Base-by-base conservation (phyloP, 192 early-diverging fungal species). In the Haplosporangium gracile region DNA sequence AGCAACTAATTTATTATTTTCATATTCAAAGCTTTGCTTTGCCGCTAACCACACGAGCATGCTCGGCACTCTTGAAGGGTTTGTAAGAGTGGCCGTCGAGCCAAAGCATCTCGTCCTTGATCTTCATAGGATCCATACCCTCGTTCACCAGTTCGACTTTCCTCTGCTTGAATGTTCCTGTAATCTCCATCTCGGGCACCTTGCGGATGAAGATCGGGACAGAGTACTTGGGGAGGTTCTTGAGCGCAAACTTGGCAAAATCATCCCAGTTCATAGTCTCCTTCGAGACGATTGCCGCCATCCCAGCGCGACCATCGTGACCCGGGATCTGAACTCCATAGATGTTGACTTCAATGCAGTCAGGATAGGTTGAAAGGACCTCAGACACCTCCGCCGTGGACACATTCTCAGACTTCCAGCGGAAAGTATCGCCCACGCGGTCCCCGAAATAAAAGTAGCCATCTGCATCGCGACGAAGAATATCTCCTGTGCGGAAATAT, bases 361-460 rank as follows among this genome's bases (percentile, higher is more conserved):
- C 92, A 0, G 93, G 91, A 63, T 89, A 94, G 16, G 85, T 71
- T 40, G 86, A 88, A 32, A 95, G 38, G 11, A 90, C 90, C 73
- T 94, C 91, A 1, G 91, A 90, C 13, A 95, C 93, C 82, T 95
- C 94, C 15, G 90, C 88, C 6, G 91, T 90, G 10, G 89, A 88
- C 18, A 94, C 92, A 70, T 93, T 92, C 79, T 93, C 92, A 2
- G 84, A 90, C 70, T 94, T 94, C 95, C 94, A 95, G 18, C 95
- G 82, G 89, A 95, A 96, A 29, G 95, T 94, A 57, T 96, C 94
- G 18, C 95, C 94, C 6, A 94, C 86, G 65, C 95, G 92, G 53
- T 95, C 94, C 22, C 91, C 90, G 85, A 96, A 95, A 81, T 92
- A 93, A 49, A 91, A 89, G 77, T 90, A 94, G 3, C 91, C 91